A percentile compares a stretch with the other conserved stretches of the same genome.
Conservation (phyloP, 2,329 filamentous ascomycete species). For the Colletotrichum sansevieriae region DNA sequence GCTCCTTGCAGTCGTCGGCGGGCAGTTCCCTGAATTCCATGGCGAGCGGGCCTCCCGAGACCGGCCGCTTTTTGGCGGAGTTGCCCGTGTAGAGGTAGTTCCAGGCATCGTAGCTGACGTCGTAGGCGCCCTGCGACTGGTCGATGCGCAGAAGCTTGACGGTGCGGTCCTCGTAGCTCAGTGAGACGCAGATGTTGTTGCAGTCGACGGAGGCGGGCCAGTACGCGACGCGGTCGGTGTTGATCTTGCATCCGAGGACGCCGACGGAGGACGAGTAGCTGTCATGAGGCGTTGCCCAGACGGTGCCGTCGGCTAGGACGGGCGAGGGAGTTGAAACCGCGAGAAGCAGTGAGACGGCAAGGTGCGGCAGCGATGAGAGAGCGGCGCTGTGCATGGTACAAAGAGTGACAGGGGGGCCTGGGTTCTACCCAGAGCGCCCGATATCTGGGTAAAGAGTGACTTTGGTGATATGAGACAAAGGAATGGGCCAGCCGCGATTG, state of each 20-base stretch:
- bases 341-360: not conserved
- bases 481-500: constrained; percentile 37
- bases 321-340: not conserved
- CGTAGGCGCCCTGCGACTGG: constrained; percentile 57
- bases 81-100: constrained; percentile 62
- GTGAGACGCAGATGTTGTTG: constrained; percentile 58
- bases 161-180: constrained; percentile 43
- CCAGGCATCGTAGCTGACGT: constrained; percentile 66
- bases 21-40: constrained; percentile 62
- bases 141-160: constrained; percentile 46
- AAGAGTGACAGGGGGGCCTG: constrained; percentile 19
- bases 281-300: constrained; percentile 60
- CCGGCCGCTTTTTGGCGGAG: constrained; percentile 59
- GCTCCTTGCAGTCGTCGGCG: constrained; percentile 59
- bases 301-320: constrained; percentile 34
- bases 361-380: constrained; percentile 34
- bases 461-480: constrained; percentile 13
- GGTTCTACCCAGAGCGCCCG: constrained; percentile 6
- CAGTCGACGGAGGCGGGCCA: constrained; percentile 62
- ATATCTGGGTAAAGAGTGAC: constrained; percentile 24
- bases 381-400: constrained; percentile 31
- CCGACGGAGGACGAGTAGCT: constrained; percentile 63
- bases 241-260: constrained; percentile 65
- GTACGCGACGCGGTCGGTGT: constrained; percentile 66
- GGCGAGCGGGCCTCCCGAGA: constrained; percentile 60